These are phyloP conservation scores for Nemania abortiva DNA, from an alignment of 2,329 filamentous ascomycete genomes.

Conservation along the genomic window DNA sequence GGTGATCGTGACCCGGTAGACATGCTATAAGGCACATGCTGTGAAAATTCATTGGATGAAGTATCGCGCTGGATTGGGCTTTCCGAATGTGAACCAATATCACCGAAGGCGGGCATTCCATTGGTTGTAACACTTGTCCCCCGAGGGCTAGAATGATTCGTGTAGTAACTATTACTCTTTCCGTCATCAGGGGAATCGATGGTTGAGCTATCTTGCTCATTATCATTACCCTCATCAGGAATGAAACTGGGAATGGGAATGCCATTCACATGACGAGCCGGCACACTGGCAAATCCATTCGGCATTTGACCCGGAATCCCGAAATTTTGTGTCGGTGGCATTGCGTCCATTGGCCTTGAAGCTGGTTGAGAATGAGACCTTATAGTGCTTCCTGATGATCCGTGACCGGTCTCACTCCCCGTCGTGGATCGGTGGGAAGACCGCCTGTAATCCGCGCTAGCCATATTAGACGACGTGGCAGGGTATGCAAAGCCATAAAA, in stretches of 20 bases:
- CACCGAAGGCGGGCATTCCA: constrained; percentile 61
- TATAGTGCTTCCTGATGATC: constrained; percentile 65
- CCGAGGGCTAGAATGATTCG: constrained; percentile 48
- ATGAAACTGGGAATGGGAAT: constrained; percentile 67
- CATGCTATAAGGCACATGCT: constrained; percentile 66
- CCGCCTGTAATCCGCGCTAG: constrained; percentile 66
- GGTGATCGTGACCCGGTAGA: constrained; percentile 69
- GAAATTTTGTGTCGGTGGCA: constrained; percentile 50
- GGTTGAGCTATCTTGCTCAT: constrained; percentile 59
- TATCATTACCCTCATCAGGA: constrained; percentile 62
- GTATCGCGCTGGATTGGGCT: constrained; percentile 59
- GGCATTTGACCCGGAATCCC: constrained; percentile 52
- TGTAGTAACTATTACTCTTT: constrained; percentile 56
- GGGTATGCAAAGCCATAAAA: constrained; percentile 69
- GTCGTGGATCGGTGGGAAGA: constrained; percentile 67
- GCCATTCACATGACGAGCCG: constrained; percentile 61
- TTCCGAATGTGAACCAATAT: constrained; percentile 55
- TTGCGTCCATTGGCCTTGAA: constrained; percentile 57
- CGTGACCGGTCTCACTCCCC: constrained; percentile 61
- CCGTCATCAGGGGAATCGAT: constrained; percentile 64
- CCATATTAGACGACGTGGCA: constrained; percentile 64
- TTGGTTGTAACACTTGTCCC: constrained; percentile 51
- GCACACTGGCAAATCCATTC: constrained; percentile 53
- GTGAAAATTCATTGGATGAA: constrained; percentile 67
- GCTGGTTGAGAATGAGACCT: constrained; percentile 77